These are phyloP conservation scores for Vanilla planifolia DNA, from an alignment of 106 monocot genomes.

Conservation along the genomic window DNA sequence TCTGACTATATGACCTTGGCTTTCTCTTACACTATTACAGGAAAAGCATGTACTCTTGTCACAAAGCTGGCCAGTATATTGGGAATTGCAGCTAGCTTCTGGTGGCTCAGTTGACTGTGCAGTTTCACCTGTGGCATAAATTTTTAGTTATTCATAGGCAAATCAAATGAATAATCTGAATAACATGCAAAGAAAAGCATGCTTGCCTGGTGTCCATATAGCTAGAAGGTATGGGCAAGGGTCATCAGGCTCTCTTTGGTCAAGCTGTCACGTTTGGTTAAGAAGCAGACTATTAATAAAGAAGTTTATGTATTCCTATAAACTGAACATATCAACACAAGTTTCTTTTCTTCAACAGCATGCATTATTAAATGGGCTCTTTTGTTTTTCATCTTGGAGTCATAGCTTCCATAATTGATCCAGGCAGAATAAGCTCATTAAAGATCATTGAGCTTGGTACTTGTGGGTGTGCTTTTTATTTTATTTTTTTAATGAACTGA, in stretches of 20 bases:
- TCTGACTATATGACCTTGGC: slow-evolving; percentile 44
- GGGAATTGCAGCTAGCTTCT: slow-evolving; percentile 28
- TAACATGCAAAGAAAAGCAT: not conserved
- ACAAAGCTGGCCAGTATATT: slow-evolving; percentile 34
- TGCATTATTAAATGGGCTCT: too few species aligned
- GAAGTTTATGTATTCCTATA: not conserved
- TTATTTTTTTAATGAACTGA: too few species aligned
- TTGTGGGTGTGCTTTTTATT: too few species aligned
- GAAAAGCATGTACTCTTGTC: slow-evolving; percentile 36
- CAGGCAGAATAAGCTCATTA: too few species aligned
- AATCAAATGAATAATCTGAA: not conserved
- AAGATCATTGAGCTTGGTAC: too few species aligned
- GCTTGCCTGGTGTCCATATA: slow-evolving; percentile 71
- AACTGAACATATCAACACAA: too few species aligned
- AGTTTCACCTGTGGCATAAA: slow-evolving; percentile 43
- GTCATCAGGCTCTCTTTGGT: slow-evolving; percentile 59
- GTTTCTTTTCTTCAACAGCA: too few species aligned
- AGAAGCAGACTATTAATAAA: not conserved
- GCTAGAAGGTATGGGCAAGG: slow-evolving; percentile 62
- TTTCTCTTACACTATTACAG: slow-evolving; percentile 60
- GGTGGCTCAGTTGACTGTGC: slow-evolving; percentile 53
- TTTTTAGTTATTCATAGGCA: not conserved
- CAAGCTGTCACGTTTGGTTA: slow-evolving; percentile 32
- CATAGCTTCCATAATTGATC: too few species aligned
- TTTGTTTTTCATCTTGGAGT: too few species aligned